Percentiles rank a stretch among this genome's conserved stretches.
Conservation (phyloP, 2,329 filamentous ascomycete species). For the Pestalotiopsis sp. region DNA sequence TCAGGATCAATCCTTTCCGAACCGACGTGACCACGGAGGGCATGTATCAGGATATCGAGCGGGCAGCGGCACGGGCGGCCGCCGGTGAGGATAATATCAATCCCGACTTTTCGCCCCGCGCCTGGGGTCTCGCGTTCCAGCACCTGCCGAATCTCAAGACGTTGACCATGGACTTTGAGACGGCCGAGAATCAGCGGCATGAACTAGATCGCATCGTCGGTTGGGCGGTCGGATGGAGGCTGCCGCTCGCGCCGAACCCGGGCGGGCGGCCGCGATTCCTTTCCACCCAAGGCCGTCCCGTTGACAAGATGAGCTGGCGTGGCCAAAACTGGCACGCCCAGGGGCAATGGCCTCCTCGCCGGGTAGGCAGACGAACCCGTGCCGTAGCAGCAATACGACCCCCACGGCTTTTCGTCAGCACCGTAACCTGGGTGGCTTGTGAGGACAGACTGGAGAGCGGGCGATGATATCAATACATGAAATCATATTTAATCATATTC, state of each 20-base stretch:
- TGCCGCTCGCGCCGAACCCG: constrained; percentile 16
- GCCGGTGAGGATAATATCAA: neutral
- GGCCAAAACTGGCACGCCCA: constrained; percentile 10
- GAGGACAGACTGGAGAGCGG: neutral
- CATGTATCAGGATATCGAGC: constrained; percentile 19
- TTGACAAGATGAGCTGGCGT: constrained; percentile 22
- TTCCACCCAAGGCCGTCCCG: constrained; percentile 14
- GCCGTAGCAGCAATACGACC: neutral
- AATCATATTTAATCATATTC: no score
- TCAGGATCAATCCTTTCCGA: constrained; percentile 25
- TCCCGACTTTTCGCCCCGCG: constrained; percentile 11
- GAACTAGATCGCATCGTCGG: constrained; percentile 21
- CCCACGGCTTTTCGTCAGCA: neutral
- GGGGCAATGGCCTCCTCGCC: neutral
- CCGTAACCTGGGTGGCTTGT: neutral
- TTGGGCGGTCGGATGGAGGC: constrained; percentile 23
- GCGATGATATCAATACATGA: neutral
- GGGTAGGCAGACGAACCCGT: neutral
- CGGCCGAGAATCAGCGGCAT: constrained; percentile 16
- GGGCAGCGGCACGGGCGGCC: neutral
- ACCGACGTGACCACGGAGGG: constrained; percentile 6
- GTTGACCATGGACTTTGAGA: constrained; percentile 25
- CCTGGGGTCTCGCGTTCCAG: constrained; percentile 21
- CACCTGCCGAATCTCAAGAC: constrained; percentile 20
- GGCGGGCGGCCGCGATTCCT: constrained; percentile 12